phyloP scores from a whole-genome alignment of 345 rosid genomes.

The Aquilaria sinensis region DNA sequence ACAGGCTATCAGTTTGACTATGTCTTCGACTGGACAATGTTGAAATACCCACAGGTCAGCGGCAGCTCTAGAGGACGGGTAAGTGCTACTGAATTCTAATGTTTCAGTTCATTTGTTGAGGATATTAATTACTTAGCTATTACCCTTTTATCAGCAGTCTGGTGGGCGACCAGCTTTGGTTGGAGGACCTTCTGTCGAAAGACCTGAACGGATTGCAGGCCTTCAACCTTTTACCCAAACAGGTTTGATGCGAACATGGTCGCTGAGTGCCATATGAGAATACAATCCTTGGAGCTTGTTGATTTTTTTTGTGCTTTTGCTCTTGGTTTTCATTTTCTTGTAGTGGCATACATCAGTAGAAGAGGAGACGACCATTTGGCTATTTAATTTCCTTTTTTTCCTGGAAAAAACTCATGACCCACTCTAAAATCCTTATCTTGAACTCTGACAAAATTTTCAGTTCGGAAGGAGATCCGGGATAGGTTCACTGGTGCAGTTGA shows the following conservation, averaged over 20 bases:
- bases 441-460: constrained; percentile 17
- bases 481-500: constrained; percentile 65
- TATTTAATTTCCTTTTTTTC: too few species aligned
- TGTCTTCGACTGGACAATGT: constrained; percentile 82
- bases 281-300: constrained; percentile 1
- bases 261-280: too few species aligned
- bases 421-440: constrained; percentile 1
- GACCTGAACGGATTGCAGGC: constrained; percentile 48
- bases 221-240: not conserved
- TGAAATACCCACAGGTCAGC: constrained; percentile 75
- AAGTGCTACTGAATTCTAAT: constrained; percentile 13
- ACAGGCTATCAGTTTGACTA: constrained; percentile 83
- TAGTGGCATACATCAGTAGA: not conserved
- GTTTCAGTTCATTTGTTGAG: constrained; percentile 2
- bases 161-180: constrained; percentile 39
- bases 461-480: constrained; percentile 58
- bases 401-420: not conserved
- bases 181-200: constrained; percentile 47
- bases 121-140: constrained; percentile 6
- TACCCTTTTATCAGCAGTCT: constrained; percentile 25
- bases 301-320: not conserved
- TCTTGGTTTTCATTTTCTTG: not conserved
- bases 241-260: not conserved
- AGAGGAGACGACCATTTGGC: not conserved
- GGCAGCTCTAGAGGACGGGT: constrained; percentile 66